Percentiles rank a stretch among this genome's conserved stretches.
phyloP scores from a whole-genome alignment of 257 asterid genomes.

The Lithospermum erythrorhizon region DNA sequence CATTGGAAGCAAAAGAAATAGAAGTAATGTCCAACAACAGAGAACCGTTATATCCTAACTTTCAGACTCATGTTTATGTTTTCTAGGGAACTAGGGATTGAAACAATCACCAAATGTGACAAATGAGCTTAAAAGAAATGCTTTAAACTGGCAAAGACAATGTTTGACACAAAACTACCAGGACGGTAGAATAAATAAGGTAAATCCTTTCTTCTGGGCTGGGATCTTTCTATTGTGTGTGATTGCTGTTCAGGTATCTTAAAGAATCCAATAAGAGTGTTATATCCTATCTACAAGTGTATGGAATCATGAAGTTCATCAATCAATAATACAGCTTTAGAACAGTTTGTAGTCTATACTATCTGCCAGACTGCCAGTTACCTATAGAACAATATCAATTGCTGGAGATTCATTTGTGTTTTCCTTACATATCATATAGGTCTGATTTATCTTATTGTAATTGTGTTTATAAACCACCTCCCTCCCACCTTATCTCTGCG shows the following conservation, averaged over 20 bases:
- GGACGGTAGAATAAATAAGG: conserved; percentile 84
- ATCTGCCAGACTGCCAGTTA: no score
- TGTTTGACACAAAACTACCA: conserved; percentile 95
- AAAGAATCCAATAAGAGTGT: not conserved
- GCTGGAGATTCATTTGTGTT: no score
- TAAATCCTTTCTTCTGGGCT: no score
- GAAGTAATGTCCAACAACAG: not conserved
- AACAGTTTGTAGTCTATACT: no score
- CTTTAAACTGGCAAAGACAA: conserved; percentile 67
- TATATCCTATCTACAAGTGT: not conserved
- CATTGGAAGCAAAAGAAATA: no score
- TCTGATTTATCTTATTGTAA: no score
- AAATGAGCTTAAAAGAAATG: conserved; percentile 69
- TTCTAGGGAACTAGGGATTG: conserved; percentile 80
- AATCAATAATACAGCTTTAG: no score
- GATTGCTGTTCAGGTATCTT: conserved; percentile 66
- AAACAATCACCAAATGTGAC: conserved; percentile 53
- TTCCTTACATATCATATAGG: no score
- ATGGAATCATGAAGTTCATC: not conserved
- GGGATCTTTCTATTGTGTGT: no score
- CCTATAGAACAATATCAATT: no score
- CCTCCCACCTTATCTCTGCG: not conserved
- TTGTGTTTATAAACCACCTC: not conserved
- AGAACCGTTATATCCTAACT: not conserved
- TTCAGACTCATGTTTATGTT: conserved; percentile 3